A percentile compares a stretch with the other conserved stretches of the same genome.
These are phyloP conservation scores for Hyaloraphidium curvatum DNA, from an alignment of 192 early-diverging fungal species.

Conservation along the genomic window DNA sequence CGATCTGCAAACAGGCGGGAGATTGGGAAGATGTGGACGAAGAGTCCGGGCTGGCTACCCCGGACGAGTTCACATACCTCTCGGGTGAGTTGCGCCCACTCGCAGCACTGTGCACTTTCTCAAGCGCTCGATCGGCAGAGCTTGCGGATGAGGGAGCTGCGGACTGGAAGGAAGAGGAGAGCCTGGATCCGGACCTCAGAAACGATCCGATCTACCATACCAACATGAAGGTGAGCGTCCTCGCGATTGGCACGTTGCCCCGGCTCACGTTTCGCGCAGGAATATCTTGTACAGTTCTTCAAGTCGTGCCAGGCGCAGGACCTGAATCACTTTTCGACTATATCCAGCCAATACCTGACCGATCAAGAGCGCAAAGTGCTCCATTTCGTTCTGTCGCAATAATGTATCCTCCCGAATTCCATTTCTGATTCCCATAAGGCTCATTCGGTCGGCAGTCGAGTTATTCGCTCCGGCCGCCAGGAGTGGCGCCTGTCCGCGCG, in stretches of 20 bases:
- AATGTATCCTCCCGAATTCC: too few species aligned
- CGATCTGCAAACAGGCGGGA: too few species aligned
- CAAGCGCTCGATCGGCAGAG: constrained; percentile 1
- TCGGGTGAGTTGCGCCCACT: constrained; percentile 14
- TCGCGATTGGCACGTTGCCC: neutral
- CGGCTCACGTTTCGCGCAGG: neutral
- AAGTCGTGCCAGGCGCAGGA: neutral
- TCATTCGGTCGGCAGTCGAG: too few species aligned
- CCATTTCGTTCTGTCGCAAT: too few species aligned
- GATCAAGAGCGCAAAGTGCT: neutral
- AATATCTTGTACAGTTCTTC: constrained; percentile 1
- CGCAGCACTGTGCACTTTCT: neutral
- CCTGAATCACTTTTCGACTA: neutral
- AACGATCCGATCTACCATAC: constrained; percentile 43
- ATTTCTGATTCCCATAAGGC: too few species aligned
- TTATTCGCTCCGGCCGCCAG: too few species aligned
- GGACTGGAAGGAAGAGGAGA: constrained; percentile 24
- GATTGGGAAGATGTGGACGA: constrained; percentile 48
- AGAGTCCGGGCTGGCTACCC: constrained; percentile 19
- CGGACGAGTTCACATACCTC: constrained; percentile 23
- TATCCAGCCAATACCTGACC: neutral
- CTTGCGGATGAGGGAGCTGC: constrained; percentile 12
- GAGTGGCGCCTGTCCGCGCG: too few species aligned
- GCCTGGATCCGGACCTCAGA: constrained; percentile 41
- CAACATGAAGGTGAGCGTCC: constrained; percentile 33